Percentiles rank a stretch among this genome's conserved stretches.
These are phyloP conservation scores for Paecilomyces sp. DNA, from an alignment of 2,329 filamentous ascomycete species.

Conservation along the genomic window DNA sequence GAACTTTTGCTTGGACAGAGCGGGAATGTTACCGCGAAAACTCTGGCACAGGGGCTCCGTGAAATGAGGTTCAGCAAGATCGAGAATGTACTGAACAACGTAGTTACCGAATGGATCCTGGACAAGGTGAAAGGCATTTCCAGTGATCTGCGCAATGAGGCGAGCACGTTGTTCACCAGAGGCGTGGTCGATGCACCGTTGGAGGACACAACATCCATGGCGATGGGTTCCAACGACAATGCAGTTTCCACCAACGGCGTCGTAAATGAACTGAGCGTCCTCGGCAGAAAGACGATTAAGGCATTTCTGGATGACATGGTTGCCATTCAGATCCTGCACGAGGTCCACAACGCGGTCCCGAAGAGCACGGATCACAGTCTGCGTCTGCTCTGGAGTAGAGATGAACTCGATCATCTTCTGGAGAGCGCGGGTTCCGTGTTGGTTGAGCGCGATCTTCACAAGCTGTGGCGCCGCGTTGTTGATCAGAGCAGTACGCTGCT, in stretches of 20 bases:
- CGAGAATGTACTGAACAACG: conserved; percentile 96
- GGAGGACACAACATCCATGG: conserved; percentile 94
- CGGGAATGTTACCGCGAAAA: conserved; percentile 65
- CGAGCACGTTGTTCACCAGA: conserved; percentile 81
- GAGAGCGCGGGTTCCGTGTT: conserved; percentile 90
- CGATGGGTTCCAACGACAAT: conserved; percentile 92
- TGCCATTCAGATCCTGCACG: conserved; percentile 96
- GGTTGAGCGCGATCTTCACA: conserved; percentile 89
- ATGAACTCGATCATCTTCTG: conserved; percentile 99
- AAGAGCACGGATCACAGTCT: conserved; percentile 80
- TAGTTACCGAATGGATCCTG: conserved; percentile 99
- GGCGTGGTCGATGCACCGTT: conserved; percentile 96
- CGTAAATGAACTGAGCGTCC: conserved; percentile 94
- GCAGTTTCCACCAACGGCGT: conserved; percentile 80
- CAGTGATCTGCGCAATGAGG: conserved; percentile 79
- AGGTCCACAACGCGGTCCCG: conserved; percentile 80
- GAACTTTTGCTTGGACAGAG: conserved; percentile 92
- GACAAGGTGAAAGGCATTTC: conserved; percentile 79
- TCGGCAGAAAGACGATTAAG: conserved; percentile 81
- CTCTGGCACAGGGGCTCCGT: conserved; percentile 80
- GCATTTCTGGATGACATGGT: conserved; percentile 98
- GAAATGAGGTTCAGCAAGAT: conserved; percentile 79
- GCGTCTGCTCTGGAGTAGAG: conserved; percentile 73
- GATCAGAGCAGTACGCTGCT: conserved; percentile 88
- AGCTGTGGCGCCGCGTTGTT: conserved; percentile 82